Conservation (phyloP, 164 flowering plant species). For the Umbellularia californica region DNA sequence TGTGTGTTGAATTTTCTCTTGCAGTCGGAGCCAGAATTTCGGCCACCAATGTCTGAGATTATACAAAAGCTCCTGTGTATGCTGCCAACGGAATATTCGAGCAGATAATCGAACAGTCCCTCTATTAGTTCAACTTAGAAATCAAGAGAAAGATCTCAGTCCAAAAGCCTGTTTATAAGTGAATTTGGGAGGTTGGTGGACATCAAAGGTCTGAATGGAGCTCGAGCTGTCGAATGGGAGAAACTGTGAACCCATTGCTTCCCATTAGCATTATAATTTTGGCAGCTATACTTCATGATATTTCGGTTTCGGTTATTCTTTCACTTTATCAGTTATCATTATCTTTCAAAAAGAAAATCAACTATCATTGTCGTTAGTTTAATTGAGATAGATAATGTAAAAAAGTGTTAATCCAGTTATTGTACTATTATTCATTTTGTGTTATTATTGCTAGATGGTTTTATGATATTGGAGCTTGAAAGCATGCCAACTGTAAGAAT, state of each 20-base stretch:
- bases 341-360: background rate
- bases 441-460: background rate
- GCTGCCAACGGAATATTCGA: conserved; percentile 52
- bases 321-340: background rate
- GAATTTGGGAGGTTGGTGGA: background rate
- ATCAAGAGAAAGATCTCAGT: background rate
- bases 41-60: conserved; percentile 95
- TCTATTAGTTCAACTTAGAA: conserved; percentile 9
- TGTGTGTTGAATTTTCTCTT: conserved; percentile 1
- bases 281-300: background rate
- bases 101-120: conserved; percentile 27
- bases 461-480: background rate
- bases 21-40: conserved; percentile 83
- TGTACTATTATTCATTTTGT: background rate
- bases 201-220: background rate
- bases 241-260: background rate
- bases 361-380: background rate
- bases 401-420: background rate
- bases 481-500: background rate
- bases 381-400: background rate
- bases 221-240: background rate
- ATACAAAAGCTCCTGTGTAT: conserved; percentile 70
- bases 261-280: background rate
- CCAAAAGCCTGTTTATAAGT: background rate
- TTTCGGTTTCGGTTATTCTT: background rate